Base-by-base conservation (phyloP, 2,329 filamentous ascomycete species). In the Claviceps africana region DNA sequence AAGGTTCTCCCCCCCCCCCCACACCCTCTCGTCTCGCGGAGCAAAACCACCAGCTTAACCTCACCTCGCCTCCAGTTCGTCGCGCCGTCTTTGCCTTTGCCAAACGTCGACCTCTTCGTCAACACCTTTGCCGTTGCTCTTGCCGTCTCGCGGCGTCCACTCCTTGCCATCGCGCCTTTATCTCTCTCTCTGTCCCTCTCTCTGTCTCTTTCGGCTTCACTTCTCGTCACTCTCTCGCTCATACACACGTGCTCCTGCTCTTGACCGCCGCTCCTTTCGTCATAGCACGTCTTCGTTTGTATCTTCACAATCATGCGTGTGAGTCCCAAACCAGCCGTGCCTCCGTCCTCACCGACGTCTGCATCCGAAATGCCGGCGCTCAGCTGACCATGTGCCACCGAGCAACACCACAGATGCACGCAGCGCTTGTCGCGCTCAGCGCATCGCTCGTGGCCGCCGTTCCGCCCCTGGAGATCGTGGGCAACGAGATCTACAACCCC, bases 401-500 rank as follows among this genome's bases (percentile, higher is more conserved):
- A n/a, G n/a, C n/a, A n/a, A n/a, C n/a, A 37, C 10, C 10, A 31
- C 50, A 68, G 65, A 57, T 68, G 54, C 68, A 71, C 59, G 65
- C 72, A 47, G 69, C 70, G 50, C 72, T 80, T 59, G 62, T 77
- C 64, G 75, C 75, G 59, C 66, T 79, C 50, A 71, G 72, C 64
- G 77, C 76, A 55, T 70, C 73, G 56, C 65, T 75, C 42, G 76
- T 73, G 49, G 69, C 71, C 50, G 81, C 81, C 50, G 77, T 85
- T 50, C 72, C 72, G 54, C 66, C 78, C 10, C 73, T 85, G 50
- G 71, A 74, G 54, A 72, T 82, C 55, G 61, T 77, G 53, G 79
- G 78, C 57, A 72, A 71, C 54, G 70, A 80, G 61, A 82, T 85
- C 54, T 71, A 83, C 65, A 80, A 83, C 66, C 69, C 76, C 43